Percentiles rank a stretch among this genome's conserved stretches.
phyloP scores from a whole-genome alignment of 371 early-diverging fungal genomes.

The Zychaea mexicana region DNA sequence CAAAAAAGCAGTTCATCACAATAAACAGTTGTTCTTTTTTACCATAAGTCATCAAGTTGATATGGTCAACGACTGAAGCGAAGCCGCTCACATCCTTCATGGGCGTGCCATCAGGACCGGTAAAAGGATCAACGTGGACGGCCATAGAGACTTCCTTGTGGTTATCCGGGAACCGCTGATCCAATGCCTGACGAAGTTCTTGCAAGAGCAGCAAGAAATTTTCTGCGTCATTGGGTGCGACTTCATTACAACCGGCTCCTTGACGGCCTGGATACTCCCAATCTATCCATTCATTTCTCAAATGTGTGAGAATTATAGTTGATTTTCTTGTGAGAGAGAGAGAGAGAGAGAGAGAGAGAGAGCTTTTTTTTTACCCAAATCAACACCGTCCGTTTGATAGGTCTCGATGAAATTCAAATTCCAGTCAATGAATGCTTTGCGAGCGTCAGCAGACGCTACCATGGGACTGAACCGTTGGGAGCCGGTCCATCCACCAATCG shows the following conservation, averaged over 20 bases:
- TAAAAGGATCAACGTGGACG: conserved; percentile 68
- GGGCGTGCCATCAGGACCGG: conserved; percentile 43
- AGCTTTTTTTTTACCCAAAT: conserved; percentile 51
- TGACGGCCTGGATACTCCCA: conserved; percentile 85
- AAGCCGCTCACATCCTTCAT: conserved; percentile 59
- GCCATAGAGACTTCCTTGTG: conserved; percentile 74
- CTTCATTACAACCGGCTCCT: conserved; percentile 70
- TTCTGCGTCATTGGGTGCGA: conserved; percentile 50
- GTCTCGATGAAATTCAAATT: conserved; percentile 49
- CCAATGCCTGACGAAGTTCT: conserved; percentile 64
- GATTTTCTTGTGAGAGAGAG: too few species aligned
- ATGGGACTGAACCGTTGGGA: conserved; percentile 66
- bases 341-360: too few species aligned
- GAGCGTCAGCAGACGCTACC: conserved; percentile 35
- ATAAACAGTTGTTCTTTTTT: conserved; percentile 2
- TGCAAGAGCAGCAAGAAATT: conserved; percentile 58
- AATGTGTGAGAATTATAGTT: neutral
- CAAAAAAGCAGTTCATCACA: neutral
- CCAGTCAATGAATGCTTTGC: conserved; percentile 61
- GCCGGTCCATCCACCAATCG: conserved; percentile 85
- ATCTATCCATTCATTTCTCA: conserved; percentile 29
- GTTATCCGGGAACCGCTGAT: conserved; percentile 53
- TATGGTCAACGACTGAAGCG: conserved; percentile 66
- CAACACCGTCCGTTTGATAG: conserved; percentile 57
- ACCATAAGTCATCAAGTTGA: conserved; percentile 68